A percentile compares a stretch with the other conserved stretches of the same genome.
phyloP scores from a whole-genome alignment of 1,284 basidiomycete species.

The Cystobasidium pallidum region DNA sequence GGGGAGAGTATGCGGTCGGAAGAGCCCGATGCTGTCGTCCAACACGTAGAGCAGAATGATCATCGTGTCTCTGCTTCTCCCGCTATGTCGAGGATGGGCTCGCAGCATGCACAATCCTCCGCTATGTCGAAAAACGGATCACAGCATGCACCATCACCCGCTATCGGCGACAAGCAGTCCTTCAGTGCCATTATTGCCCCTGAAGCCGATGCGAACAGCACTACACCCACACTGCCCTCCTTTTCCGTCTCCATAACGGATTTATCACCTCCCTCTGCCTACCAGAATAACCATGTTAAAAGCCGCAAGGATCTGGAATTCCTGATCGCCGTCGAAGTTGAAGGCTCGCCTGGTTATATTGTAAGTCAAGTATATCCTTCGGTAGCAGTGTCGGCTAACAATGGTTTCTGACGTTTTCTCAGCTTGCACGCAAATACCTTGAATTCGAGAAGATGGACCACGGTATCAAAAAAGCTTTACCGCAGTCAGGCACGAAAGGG shows the following conservation, averaged over 20 bases:
- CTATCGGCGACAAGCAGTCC: neutral
- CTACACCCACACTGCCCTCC: neutral
- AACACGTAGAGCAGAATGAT: neutral
- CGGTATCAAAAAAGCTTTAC: constrained; percentile 42
- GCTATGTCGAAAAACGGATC: neutral
- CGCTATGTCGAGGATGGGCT: neutral
- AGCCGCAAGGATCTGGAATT: constrained; percentile 44
- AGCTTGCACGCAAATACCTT: constrained; percentile 38
- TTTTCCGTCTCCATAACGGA: constrained; percentile 44
- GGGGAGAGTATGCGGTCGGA: constrained; percentile 26
- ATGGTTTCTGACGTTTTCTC: neutral
- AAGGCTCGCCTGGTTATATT: constrained; percentile 44
- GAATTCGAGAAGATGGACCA: constrained; percentile 46
- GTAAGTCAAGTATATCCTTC: constrained; percentile 5
- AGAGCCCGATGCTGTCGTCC: neutral
- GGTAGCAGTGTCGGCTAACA: neutral
- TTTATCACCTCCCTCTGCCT: constrained; percentile 43
- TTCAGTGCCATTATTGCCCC: neutral
- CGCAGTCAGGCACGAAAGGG: constrained; percentile 38
- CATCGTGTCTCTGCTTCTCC: neutral
- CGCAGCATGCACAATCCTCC: neutral
- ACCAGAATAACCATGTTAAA: constrained; percentile 43
- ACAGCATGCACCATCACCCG: neutral
- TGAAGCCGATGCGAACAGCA: neutral
- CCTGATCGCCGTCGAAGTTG: constrained; percentile 46